Conservation (phyloP, 805 yeast genomes). For the Schwanniomyces polymorphus region DNA sequence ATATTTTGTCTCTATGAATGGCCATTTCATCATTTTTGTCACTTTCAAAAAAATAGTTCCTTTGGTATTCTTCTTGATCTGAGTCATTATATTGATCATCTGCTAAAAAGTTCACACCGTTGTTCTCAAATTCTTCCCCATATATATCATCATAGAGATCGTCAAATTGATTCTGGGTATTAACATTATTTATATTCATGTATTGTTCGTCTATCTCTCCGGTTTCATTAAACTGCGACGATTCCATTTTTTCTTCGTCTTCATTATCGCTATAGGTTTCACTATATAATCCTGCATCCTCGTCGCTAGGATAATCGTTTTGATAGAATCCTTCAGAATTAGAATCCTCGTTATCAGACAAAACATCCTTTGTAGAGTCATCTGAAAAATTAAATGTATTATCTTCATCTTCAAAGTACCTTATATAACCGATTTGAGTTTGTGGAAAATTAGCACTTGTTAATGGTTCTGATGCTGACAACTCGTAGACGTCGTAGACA, state of each 20-base stretch:
- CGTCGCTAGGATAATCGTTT: conserved; percentile 95
- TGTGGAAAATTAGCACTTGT: conserved; percentile 50
- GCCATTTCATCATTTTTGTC: conserved; percentile 65
- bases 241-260: background rate
- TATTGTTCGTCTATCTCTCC: conserved; percentile 1
- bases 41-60: conserved; percentile 56
- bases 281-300: conserved; percentile 51
- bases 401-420: conserved; percentile 56
- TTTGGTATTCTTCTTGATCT: conserved; percentile 18
- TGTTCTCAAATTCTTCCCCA: conserved; percentile 3
- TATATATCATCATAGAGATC: background rate
- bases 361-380: conserved; percentile 28
- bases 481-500: conserved; percentile 82
- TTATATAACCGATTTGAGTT: conserved; percentile 52
- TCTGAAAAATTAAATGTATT: conserved; percentile 33
- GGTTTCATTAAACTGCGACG: background rate
- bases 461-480: conserved; percentile 28
- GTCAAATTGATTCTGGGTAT: conserved; percentile 1
- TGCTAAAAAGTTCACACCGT: conserved; percentile 3
- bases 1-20: conserved; percentile 61
- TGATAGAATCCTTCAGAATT: conserved; percentile 90
- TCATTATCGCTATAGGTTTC: conserved; percentile 6
- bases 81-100: conserved; percentile 4
- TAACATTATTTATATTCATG: background rate
- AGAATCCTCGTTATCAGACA: conserved; percentile 78